These are phyloP conservation scores for Candida ficus DNA, from an alignment of 805 yeast genomes.

Conservation along the genomic window DNA sequence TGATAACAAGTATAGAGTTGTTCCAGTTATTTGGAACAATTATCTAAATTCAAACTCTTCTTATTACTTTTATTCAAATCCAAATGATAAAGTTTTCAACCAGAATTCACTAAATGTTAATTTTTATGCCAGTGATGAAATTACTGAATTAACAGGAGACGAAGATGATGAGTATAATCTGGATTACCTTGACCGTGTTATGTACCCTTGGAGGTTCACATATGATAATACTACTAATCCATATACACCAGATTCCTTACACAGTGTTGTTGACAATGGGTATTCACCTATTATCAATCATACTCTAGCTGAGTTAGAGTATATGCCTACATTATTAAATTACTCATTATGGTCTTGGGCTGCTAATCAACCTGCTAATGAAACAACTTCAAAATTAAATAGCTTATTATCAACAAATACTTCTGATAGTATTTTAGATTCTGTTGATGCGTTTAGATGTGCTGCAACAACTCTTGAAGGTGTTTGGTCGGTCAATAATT, in stretches of 20 bases:
- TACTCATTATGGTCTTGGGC: conserved; percentile 74
- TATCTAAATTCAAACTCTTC: conserved; percentile 26
- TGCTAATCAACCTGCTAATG: conserved; percentile 41
- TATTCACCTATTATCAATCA: conserved; percentile 57
- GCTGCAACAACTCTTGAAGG: conserved; percentile 39
- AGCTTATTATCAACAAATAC: background rate
- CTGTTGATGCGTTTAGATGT: conserved; percentile 37
- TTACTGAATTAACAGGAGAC: background rate
- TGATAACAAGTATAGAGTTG: conserved; percentile 28
- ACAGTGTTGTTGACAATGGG: conserved; percentile 48
- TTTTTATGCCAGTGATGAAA: background rate
- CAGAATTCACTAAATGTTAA: background rate
- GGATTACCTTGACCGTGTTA: conserved; percentile 6
- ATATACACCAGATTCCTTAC: conserved; percentile 36
- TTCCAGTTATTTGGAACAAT: conserved; percentile 32
- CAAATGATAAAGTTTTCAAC: background rate
- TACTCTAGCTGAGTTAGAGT: conserved; percentile 22
- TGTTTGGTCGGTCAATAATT: conserved; percentile 58
- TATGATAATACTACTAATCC: conserved; percentile 38
- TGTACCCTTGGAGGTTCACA: conserved; percentile 33
- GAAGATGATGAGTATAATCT: too few relatives aligned
- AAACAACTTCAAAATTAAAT: background rate
- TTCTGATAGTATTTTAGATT: background rate
- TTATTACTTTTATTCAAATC: conserved; percentile 22
- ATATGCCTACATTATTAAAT: conserved; percentile 29